Evolutionary conservation across 805 yeast species (phyloP), one percentile per base, ranked within the genome.

Genomic region (Ogataea kodamae): DNA sequence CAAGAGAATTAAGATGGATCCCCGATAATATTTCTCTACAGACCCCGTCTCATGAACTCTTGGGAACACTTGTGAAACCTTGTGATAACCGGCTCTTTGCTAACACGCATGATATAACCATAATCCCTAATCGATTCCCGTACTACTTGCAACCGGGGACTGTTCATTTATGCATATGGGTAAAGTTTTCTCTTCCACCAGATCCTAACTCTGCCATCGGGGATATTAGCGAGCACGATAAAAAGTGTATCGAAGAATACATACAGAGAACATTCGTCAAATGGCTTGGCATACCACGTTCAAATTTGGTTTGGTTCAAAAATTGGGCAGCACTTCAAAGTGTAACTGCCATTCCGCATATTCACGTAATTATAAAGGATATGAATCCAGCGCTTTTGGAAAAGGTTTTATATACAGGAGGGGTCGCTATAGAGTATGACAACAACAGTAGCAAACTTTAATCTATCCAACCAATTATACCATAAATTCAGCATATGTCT

Each of bases 261-360:
- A 60, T 82, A 8, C 50, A 62, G 3, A 54, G 58, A 30, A 77
- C 80, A 4, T 71, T 81, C 37, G 59, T 67, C n/a, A 55, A 64
- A 18, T 59, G 61, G 19, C 57, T 74, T 23, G 70, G 67, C 7
- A 51, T 65, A 10, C 48, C 57, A 6, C 48, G 62, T 17, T 61
- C 66, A 4, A 58, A 72, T 23, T 47, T 72, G 26, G 52, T 66
- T 2, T 82, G 90, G 90, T 83, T 82, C 55, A 69, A 81, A 45
- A 83, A 83, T 52, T 81, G 83, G 74, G 71, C 79, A 6, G 65
- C 70, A 5, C 54, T 83, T 24, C 92, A 83, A 52, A 79, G 87
- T 52, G 79, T 83, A 5, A 69, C 64, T 43, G 66, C 73, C 18
- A 62, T 82, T 21, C 79, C 87, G 15, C 92, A 82, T 51, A 60